phyloP scores from a whole-genome alignment of 78 protist genomes.

The Dictyostelium firmibasis region DNA sequence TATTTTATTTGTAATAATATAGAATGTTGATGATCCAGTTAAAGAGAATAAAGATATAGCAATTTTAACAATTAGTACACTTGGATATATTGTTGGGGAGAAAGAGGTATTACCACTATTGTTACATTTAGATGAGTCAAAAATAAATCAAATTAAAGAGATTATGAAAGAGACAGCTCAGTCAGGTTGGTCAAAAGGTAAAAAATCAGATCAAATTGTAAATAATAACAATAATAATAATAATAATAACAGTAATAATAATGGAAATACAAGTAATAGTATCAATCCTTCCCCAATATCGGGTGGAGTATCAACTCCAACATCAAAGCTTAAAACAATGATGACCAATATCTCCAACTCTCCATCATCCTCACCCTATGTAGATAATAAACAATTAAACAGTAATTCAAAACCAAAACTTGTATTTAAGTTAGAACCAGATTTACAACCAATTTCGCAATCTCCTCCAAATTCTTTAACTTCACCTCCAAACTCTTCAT shows the following conservation, averaged over 20 bases:
- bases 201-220: conserved; percentile 3
- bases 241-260: not conserved
- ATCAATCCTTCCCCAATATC: not conserved
- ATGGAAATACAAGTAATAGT: not conserved
- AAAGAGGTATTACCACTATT: conserved; percentile 53
- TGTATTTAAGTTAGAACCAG: not conserved
- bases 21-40: conserved; percentile 24
- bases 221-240: not conserved
- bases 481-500: not conserved
- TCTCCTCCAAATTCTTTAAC: not conserved
- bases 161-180: conserved; percentile 15
- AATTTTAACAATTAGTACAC: conserved; percentile 20
- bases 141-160: conserved; percentile 3
- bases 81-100: conserved; percentile 7
- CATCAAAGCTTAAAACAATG: not conserved
- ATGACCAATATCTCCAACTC: not conserved
- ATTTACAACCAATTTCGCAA: not conserved
- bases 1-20: not conserved
- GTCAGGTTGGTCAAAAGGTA: conserved; percentile 56
- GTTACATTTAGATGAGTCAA: conserved; percentile 9
- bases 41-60: conserved; percentile 62
- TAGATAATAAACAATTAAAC: not conserved
- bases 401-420: not conserved
- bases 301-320: not conserved
- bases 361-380: not conserved